A percentile compares a stretch with the other conserved stretches of the same genome.
phyloP scores from a whole-genome alignment of 352 stramenopile genomes.

The Phytophthora megakarya region DNA sequence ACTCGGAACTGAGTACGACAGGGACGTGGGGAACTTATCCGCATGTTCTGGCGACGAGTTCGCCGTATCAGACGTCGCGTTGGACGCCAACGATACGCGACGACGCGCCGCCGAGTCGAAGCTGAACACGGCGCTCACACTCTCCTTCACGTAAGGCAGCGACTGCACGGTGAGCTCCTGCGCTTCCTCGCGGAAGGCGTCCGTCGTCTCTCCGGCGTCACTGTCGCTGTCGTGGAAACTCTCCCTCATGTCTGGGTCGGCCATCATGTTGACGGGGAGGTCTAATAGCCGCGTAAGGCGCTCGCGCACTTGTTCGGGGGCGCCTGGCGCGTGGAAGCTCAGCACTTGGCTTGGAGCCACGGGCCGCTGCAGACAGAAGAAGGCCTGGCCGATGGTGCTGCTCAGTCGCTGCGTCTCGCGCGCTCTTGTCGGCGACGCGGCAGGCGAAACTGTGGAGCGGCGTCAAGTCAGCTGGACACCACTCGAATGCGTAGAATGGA shows the following conservation, averaged over 20 bases:
- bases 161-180: conserved; percentile 57
- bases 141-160: conserved; percentile 76
- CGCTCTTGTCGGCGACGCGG: conserved; percentile 30
- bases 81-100: conserved; percentile 52
- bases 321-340: conserved; percentile 23
- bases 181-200: conserved; percentile 17
- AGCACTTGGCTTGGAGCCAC: conserved; percentile 34
- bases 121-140: conserved; percentile 57
- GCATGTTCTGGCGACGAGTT: conserved; percentile 41
- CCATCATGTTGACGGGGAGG: conserved; percentile 38
- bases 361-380: conserved; percentile 58
- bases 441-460: conserved; percentile 27
- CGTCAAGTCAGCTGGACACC: conserved; percentile 24
- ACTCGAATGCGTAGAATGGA: conserved; percentile 30
- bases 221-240: conserved; percentile 14
- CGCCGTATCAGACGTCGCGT: conserved; percentile 46
- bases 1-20: conserved; percentile 79
- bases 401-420: conserved; percentile 26
- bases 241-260: conserved; percentile 27
- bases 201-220: conserved; percentile 32
- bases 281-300: conserved; percentile 26
- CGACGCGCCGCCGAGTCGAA: conserved; percentile 51
- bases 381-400: conserved; percentile 60
- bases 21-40: conserved; percentile 51
- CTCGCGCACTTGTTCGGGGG: conserved; percentile 26